Evolutionary conservation across 345 rosid genomes (phyloP).

Genomic region (Lepidium didymum): DNA sequence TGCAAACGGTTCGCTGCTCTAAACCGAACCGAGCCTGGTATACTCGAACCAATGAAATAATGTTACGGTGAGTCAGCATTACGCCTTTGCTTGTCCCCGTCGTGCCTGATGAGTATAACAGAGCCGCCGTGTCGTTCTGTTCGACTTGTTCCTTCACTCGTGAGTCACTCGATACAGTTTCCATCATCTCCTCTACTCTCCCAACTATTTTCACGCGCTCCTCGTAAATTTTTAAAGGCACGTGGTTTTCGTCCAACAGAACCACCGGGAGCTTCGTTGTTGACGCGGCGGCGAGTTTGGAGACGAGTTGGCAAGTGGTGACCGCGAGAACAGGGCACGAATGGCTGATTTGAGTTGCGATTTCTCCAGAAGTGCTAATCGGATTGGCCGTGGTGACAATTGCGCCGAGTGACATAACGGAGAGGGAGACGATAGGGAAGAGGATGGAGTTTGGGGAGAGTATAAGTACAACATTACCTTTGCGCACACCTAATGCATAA

Average conservation of each 20-base stretch:
- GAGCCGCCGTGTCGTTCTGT: constrained; percentile 71
- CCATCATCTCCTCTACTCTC: constrained; percentile 43
- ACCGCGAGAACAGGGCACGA: constrained; percentile 66
- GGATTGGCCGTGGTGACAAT: constrained; percentile 86
- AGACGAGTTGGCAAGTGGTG: constrained; percentile 42
- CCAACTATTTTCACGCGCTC: constrained; percentile 30
- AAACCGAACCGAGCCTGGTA: constrained; percentile 33
- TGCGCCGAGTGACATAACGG: constrained; percentile 92
- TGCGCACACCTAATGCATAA: constrained; percentile 59
- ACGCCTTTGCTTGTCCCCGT: constrained; percentile 91
- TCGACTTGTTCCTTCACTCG: constrained; percentile 54
- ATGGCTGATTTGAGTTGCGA: constrained; percentile 53
- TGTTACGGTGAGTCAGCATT: constrained; percentile 57
- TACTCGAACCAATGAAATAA: constrained; percentile 58
- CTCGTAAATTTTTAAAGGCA: background rate
- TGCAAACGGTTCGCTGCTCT: constrained; percentile 53
- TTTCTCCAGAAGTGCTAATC: constrained; percentile 64
- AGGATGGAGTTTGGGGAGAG: constrained; percentile 80
- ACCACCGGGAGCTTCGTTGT: constrained; percentile 36
- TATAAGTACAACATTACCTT: constrained; percentile 65
- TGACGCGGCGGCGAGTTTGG: constrained; percentile 43
- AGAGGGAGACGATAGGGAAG: constrained; percentile 77
- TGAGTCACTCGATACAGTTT: constrained; percentile 9
- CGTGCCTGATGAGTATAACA: constrained; percentile 90
- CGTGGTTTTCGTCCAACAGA: constrained; percentile 32